Evolutionary conservation across 2,329 filamentous ascomycete species (phyloP).

Genomic region (Pyricularia grisea): DNA sequence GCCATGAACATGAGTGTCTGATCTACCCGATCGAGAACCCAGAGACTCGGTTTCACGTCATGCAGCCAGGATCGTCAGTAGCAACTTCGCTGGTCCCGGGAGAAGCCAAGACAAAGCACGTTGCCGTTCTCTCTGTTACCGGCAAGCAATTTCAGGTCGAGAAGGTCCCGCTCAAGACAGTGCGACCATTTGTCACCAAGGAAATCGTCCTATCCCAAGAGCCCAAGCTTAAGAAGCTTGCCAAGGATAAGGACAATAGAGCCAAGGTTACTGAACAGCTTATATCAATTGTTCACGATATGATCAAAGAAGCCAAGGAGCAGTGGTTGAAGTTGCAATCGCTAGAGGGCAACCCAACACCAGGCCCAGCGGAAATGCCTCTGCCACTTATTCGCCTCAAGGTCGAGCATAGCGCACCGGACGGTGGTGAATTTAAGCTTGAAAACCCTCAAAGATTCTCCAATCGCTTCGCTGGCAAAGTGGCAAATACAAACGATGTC

Average conservation of each 20-base stretch:
- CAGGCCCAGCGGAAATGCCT: slow-evolving; percentile 52
- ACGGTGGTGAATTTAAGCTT: slow-evolving; percentile 77
- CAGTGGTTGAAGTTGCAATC: slow-evolving; percentile 72
- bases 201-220: slow-evolving; percentile 74
- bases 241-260: slow-evolving; percentile 75
- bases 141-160: slow-evolving; percentile 75
- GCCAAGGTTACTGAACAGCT: slow-evolving; percentile 70
- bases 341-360: slow-evolving; percentile 24
- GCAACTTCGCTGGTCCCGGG: slow-evolving; percentile 86
- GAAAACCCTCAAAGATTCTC: slow-evolving; percentile 97
- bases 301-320: slow-evolving; percentile 75
- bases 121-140: slow-evolving; percentile 75
- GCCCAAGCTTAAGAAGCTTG: slow-evolving; percentile 65
- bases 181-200: slow-evolving; percentile 81
- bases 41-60: slow-evolving; percentile 87
- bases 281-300: slow-evolving; percentile 68
- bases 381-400: slow-evolving; percentile 80
- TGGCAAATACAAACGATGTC: slow-evolving; percentile 91
- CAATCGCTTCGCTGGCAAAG: slow-evolving; percentile 79
- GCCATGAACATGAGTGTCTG: slow-evolving; percentile 92
- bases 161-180: slow-evolving; percentile 74
- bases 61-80: slow-evolving; percentile 94
- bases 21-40: slow-evolving; percentile 78
- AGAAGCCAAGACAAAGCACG: slow-evolving; percentile 85
- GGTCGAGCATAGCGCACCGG: slow-evolving; percentile 80